Evolutionary conservation across 805 yeast genomes (phyloP).

Genomic region (Myxozyma neotropica): DNA sequence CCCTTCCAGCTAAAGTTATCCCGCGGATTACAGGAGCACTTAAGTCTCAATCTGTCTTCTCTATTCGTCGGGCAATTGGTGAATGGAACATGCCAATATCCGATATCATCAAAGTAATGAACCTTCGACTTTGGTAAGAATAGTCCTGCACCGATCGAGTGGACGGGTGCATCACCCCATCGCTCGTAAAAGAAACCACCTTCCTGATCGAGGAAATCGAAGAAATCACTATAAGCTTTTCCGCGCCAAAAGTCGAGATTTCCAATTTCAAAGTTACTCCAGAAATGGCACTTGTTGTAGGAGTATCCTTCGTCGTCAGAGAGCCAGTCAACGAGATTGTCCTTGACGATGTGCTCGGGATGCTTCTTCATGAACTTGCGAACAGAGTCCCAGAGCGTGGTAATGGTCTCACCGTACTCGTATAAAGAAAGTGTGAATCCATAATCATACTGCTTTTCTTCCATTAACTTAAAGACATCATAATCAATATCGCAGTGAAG

Average conservation of each 20-base stretch:
- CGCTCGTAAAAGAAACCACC: slow-evolving; percentile 76
- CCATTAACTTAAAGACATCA: slow-evolving; percentile 81
- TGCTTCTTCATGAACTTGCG: slow-evolving; percentile 60
- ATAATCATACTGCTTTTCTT: slow-evolving; percentile 68
- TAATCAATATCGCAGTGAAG: slow-evolving; percentile 76
- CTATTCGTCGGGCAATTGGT: slow-evolving; percentile 57
- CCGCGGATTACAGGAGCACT: slow-evolving; percentile 58
- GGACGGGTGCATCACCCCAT: slow-evolving; percentile 82
- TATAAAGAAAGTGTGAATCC: slow-evolving; percentile 76
- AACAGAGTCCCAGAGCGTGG: slow-evolving; percentile 75
- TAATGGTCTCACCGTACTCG: slow-evolving; percentile 70
- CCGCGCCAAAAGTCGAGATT: slow-evolving; percentile 59
- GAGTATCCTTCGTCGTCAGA: slow-evolving; percentile 67
- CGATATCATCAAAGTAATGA: slow-evolving; percentile 63
- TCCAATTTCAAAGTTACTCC: slow-evolving; percentile 77
- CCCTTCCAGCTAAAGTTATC: slow-evolving; percentile 47
- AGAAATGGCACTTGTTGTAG: slow-evolving; percentile 77
- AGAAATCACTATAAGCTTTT: slow-evolving; percentile 57
- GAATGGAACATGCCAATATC: slow-evolving; percentile 62
- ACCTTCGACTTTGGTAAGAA: slow-evolving; percentile 55
- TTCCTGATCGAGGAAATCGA: slow-evolving; percentile 57
- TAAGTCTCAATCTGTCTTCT: slow-evolving; percentile 55
- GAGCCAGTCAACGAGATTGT: slow-evolving; percentile 70
- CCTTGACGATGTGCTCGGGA: slow-evolving; percentile 60
- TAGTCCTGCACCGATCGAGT: slow-evolving; percentile 63